Percentiles rank a stretch among this genome's conserved stretches.
Conservation (phyloP, 176 grass and related monocot species). For the Tuctoria greenei region DNA sequence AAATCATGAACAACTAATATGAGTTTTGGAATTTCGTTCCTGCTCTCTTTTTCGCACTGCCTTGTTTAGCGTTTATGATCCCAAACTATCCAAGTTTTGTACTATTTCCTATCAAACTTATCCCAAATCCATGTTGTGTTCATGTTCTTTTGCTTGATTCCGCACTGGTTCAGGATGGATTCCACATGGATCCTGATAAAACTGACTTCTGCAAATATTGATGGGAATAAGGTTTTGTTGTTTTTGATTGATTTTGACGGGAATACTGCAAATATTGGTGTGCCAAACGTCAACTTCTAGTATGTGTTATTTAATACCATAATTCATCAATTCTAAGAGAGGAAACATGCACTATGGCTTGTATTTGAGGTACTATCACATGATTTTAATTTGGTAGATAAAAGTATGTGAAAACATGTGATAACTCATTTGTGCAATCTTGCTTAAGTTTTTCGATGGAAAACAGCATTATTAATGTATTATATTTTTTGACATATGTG, state of each 20-base stretch:
- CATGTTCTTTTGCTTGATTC: neutral
- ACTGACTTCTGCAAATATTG: neutral
- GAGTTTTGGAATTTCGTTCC: neutral
- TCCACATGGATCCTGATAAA: neutral
- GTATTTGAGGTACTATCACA: neutral
- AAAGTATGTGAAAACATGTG: neutral
- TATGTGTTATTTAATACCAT: neutral
- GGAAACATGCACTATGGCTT: conserved; percentile 1
- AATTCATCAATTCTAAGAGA: neutral
- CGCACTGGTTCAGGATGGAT: neutral
- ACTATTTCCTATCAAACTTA: neutral
- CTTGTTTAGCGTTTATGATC: neutral
- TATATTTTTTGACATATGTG: too few relatives aligned
- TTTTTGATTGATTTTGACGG: neutral
- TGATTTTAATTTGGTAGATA: neutral
- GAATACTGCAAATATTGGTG: neutral
- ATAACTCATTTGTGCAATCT: conserved; percentile 4
- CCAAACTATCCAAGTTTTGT: neutral
- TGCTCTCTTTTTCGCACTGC: neutral
- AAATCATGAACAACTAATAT: neutral
- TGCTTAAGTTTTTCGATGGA: neutral
- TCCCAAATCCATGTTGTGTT: neutral
- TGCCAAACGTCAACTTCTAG: neutral
- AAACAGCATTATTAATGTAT: too few relatives aligned
- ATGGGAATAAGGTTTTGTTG: too few relatives aligned